phyloP scores from a whole-genome alignment of 805 yeast genomes.

The Metschnikowia dekortorum region DNA sequence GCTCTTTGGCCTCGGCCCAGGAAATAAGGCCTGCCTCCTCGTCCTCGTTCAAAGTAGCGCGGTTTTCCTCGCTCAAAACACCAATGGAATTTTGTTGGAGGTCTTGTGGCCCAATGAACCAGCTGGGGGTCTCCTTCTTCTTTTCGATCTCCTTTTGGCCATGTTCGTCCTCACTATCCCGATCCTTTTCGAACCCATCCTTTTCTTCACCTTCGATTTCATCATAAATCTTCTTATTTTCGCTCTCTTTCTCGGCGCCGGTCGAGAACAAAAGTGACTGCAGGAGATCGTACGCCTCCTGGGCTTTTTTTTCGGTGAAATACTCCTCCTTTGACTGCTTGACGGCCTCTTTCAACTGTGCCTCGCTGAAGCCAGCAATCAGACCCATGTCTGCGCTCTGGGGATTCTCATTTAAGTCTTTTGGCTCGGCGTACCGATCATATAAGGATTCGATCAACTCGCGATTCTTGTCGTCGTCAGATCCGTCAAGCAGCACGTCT shows the following conservation, averaged over 20 bases:
- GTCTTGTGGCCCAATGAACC: conserved; percentile 20
- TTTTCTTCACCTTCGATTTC: neutral
- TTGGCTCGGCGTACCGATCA: conserved; percentile 21
- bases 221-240: conserved; percentile 21
- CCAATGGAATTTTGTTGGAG: conserved; percentile 8
- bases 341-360: conserved; percentile 44
- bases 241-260: conserved; percentile 5
- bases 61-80: conserved; percentile 4
- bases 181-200: neutral
- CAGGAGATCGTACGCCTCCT: neutral
- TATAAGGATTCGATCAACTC: conserved; percentile 37
- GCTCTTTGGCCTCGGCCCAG: conserved; percentile 45
- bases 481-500: conserved; percentile 21
- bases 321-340: conserved; percentile 45
- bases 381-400: neutral
- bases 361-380: conserved; percentile 23
- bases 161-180: neutral
- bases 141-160: neutral
- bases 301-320: conserved; percentile 2
- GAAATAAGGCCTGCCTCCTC: conserved; percentile 49
- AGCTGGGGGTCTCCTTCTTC: conserved; percentile 19
- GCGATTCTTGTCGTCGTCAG: conserved; percentile 23
- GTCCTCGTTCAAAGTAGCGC: conserved; percentile 26
- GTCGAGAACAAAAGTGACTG: neutral
- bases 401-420: neutral